Conservation (phyloP, 139 green algal genomes). For the Tetradesmus obliquus region DNA sequence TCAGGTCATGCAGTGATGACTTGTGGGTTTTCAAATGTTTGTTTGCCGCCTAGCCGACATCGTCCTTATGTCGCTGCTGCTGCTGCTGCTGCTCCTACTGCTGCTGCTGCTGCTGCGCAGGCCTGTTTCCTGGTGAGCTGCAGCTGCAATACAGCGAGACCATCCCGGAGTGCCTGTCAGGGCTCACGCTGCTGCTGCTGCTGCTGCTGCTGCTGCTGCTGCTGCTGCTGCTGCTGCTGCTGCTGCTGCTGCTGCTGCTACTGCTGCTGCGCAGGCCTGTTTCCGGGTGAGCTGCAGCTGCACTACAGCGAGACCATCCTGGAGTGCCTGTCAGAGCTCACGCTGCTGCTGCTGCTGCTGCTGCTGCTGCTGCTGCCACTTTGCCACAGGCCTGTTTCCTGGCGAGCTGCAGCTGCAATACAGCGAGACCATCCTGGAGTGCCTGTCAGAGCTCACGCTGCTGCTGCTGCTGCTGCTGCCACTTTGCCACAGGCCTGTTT, state of each 20-base stretch:
- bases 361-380: not conserved
- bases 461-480: not conserved
- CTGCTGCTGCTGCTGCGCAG: not conserved
- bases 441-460: not conserved
- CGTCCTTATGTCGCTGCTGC: not conserved
- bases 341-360: not conserved
- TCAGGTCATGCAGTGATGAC: not conserved
- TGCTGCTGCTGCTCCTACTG: not conserved
- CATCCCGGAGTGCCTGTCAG: not conserved
- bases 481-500: not conserved
- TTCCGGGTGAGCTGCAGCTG: not conserved
- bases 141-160: constrained; percentile 9
- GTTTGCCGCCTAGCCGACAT: too few species aligned
- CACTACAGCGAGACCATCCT: not conserved
- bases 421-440: not conserved
- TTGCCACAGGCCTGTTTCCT: not conserved
- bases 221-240: not conserved
- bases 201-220: constrained; percentile 11
- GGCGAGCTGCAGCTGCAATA: constrained; percentile 1
- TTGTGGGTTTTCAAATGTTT: not conserved
- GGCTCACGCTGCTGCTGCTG: constrained; percentile 2
- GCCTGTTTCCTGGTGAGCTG: constrained; percentile 10
- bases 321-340: not conserved
- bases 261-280: not conserved
- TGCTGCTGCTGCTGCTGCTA: not conserved